phyloP scores from a whole-genome alignment of 257 asterid genomes.

The Petunia secreta region DNA sequence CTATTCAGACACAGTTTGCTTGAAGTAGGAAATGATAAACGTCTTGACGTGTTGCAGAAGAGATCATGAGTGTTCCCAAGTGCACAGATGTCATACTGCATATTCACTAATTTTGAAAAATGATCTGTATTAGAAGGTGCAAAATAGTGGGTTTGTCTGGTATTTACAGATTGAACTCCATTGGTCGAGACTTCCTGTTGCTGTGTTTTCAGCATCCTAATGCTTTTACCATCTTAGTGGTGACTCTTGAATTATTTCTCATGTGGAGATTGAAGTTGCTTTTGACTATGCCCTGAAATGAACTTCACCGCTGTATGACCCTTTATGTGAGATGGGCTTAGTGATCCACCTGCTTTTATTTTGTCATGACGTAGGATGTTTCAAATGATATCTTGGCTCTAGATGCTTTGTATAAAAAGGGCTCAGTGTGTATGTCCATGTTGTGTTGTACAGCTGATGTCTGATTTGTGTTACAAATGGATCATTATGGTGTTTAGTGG shows the following conservation, averaged over 20 bases:
- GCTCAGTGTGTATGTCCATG: background rate
- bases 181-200: background rate
- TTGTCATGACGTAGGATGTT: background rate
- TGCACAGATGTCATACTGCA: constrained; percentile 12
- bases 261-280: background rate
- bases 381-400: background rate
- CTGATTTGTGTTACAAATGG: background rate
- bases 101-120: background rate
- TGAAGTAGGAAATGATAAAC: background rate
- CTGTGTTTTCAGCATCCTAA: background rate
- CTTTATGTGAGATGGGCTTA: background rate
- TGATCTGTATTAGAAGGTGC: background rate
- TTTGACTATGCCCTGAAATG: background rate
- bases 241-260: constrained; percentile 2
- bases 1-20: background rate
- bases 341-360: constrained; percentile 1
- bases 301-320: constrained; percentile 11
- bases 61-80: background rate
- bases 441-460: background rate
- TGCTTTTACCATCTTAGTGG: background rate
- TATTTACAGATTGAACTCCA: background rate
- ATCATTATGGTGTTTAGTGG: constrained; percentile 1
- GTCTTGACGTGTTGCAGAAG: constrained; percentile 13
- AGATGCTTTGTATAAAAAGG: background rate
- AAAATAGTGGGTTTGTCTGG: background rate